Conservation (phyloP, 2,329 filamentous ascomycete species). For the Ustulina deusta region DNA sequence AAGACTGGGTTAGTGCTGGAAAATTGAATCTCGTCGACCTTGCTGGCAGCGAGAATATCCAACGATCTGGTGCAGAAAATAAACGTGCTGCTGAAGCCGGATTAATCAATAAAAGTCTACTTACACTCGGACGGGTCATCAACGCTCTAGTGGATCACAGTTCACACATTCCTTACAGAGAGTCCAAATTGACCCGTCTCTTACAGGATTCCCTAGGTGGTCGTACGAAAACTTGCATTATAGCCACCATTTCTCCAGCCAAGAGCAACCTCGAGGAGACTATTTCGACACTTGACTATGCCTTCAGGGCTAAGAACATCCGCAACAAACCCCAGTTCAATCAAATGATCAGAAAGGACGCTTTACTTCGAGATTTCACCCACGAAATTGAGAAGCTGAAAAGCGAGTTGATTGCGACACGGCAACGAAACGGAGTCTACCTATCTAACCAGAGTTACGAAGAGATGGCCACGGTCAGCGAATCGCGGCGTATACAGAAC, state of each 20-base stretch:
- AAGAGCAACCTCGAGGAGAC: slow-evolving; percentile 98
- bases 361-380: slow-evolving; percentile 88
- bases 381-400: slow-evolving; percentile 94
- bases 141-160: slow-evolving; percentile 94
- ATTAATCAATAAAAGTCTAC: slow-evolving; percentile 95
- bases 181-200: slow-evolving; percentile 94
- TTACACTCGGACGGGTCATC: slow-evolving; percentile 95
- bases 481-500: slow-evolving; percentile 88
- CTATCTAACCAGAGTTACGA: slow-evolving; percentile 90
- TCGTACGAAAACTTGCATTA: slow-evolving; percentile 97
- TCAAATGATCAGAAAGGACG: slow-evolving; percentile 91
- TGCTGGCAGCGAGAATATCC: slow-evolving; percentile 97
- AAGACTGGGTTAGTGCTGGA: slow-evolving; percentile 89
- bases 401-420: slow-evolving; percentile 90
- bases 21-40: slow-evolving; percentile 97
- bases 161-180: slow-evolving; percentile 88
- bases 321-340: slow-evolving; percentile 98
- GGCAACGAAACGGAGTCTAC: slow-evolving; percentile 95
- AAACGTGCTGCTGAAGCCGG: slow-evolving; percentile 96
- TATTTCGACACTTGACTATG: slow-evolving; percentile 97
- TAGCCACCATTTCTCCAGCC: slow-evolving; percentile 93
- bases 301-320: slow-evolving; percentile 98
- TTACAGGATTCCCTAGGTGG: slow-evolving; percentile 97
- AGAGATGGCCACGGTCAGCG: slow-evolving; percentile 90
- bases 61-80: slow-evolving; percentile 96